Conservation (phyloP, 2,329 filamentous ascomycete species). For the Coleophoma eucalyptorum region DNA sequence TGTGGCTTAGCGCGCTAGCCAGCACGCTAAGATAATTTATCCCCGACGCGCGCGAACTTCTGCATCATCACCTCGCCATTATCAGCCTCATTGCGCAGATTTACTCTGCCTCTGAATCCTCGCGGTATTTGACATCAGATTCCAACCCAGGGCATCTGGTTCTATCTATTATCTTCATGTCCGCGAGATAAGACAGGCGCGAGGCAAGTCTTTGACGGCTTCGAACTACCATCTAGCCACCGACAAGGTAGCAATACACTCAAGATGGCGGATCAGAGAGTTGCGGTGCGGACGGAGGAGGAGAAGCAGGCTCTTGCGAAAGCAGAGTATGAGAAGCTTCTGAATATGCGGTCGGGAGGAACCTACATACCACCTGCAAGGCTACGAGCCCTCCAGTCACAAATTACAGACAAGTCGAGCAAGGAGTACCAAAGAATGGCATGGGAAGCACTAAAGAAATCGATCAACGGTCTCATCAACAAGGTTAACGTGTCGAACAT, state of each 20-base stretch:
- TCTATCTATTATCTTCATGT: too few relatives aligned
- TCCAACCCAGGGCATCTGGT: too few relatives aligned
- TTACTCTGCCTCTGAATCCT: neutral
- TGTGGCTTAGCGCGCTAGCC: slow-evolving; percentile 3
- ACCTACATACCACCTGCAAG: slow-evolving; percentile 94
- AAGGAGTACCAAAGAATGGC: slow-evolving; percentile 99
- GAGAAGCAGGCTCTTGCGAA: slow-evolving; percentile 86
- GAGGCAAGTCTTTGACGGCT: neutral
- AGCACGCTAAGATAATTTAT: neutral
- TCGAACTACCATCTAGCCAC: neutral
- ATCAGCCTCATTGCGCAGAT: slow-evolving; percentile 16
- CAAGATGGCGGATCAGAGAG: slow-evolving; percentile 2
- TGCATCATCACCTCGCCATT: slow-evolving; percentile 15
- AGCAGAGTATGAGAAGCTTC: slow-evolving; percentile 87
- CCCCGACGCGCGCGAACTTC: neutral
- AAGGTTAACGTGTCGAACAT: slow-evolving; percentile 99
- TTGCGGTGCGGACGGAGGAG: slow-evolving; percentile 55
- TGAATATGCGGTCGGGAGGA: slow-evolving; percentile 90
- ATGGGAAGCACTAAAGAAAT: slow-evolving; percentile 98
- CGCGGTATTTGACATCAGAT: too few relatives aligned
- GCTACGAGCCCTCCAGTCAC: slow-evolving; percentile 85
- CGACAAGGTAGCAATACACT: slow-evolving; percentile 12
- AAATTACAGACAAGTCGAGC: slow-evolving; percentile 93
- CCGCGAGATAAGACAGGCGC: neutral
- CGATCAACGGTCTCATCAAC: slow-evolving; percentile 97